These are phyloP conservation scores for Mycena rosella DNA, from an alignment of 768 basidiomycete genomes.

Conservation along the genomic window DNA sequence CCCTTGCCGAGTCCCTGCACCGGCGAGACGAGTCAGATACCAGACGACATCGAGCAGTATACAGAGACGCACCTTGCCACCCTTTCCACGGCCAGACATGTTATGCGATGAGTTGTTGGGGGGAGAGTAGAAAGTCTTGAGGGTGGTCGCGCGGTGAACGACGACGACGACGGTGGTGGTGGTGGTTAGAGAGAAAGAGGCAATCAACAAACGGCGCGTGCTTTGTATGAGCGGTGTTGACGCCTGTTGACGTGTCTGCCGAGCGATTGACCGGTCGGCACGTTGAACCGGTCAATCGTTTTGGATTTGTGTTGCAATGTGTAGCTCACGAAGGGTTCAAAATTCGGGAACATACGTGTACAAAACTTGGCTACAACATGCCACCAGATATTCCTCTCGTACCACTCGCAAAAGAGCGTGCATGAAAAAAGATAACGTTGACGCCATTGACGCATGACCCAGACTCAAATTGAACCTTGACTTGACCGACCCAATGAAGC, in stretches of 20 bases:
- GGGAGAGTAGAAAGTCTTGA: not conserved
- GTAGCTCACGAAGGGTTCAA: too few relatives aligned
- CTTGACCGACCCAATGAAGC: too few relatives aligned
- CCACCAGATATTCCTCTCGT: too few relatives aligned
- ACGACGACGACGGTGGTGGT: slow-evolving; percentile 30
- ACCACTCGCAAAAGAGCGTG: too few relatives aligned
- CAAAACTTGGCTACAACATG: too few relatives aligned
- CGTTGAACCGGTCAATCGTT: too few relatives aligned
- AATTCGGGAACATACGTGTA: too few relatives aligned
- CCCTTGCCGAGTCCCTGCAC: slow-evolving; percentile 84
- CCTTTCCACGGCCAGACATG: slow-evolving; percentile 98
- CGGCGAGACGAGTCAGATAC: slow-evolving; percentile 11
- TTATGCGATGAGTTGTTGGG: slow-evolving; percentile 36
- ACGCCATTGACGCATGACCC: too few relatives aligned
- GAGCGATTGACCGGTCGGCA: not conserved
- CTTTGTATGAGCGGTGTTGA: slow-evolving; percentile 3
- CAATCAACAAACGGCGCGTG: slow-evolving; percentile 13
- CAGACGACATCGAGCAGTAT: not conserved
- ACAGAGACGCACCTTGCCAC: slow-evolving; percentile 75
- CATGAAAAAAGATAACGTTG: too few relatives aligned
- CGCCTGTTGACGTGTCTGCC: slow-evolving; percentile 14
- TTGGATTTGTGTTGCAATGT: too few relatives aligned
- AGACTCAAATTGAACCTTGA: too few relatives aligned
- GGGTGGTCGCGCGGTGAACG: slow-evolving; percentile 7
- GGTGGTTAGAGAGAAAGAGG: slow-evolving; percentile 43